Conservation (phyloP, 805 yeast species). For the Dipodascus albidus region DNA sequence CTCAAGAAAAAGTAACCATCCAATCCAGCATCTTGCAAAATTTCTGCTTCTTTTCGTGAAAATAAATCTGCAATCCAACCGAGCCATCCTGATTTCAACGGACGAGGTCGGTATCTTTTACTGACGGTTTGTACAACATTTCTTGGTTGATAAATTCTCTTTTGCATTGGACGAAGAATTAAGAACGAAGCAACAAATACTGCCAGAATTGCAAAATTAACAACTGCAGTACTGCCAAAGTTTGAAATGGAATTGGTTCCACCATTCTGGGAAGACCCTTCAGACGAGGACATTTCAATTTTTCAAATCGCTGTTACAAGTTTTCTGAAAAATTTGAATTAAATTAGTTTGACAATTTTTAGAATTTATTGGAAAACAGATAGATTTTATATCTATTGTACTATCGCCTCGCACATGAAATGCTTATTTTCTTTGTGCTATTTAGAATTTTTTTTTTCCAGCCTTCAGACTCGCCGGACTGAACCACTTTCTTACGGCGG, state of each 20-base stretch:
- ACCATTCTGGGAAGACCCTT: background rate
- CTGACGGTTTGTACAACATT: constrained; percentile 48
- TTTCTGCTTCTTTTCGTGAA: constrained; percentile 57
- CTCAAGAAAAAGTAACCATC: constrained; percentile 89
- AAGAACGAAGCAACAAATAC: constrained; percentile 52
- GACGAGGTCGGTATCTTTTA: constrained; percentile 41
- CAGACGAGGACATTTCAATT: background rate
- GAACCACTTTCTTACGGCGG: background rate
- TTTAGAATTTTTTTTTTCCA: no score
- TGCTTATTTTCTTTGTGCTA: background rate
- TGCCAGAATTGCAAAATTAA: constrained; percentile 57
- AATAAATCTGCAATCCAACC: constrained; percentile 60
- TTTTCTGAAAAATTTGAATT: background rate
- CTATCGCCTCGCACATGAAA: background rate
- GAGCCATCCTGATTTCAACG: constrained; percentile 56
- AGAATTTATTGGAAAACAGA: background rate
- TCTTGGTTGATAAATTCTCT: constrained; percentile 77
- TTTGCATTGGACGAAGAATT: constrained; percentile 50
- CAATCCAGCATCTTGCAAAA: constrained; percentile 80
- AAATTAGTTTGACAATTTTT: background rate
- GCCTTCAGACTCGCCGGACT: no score
- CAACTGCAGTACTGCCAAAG: constrained; percentile 58
- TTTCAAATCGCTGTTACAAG: no score
- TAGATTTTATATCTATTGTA: background rate
- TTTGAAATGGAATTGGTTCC: constrained; percentile 45